phyloP scores from a whole-genome alignment of 208 protist genomes.

The Angomonas deanei region DNA sequence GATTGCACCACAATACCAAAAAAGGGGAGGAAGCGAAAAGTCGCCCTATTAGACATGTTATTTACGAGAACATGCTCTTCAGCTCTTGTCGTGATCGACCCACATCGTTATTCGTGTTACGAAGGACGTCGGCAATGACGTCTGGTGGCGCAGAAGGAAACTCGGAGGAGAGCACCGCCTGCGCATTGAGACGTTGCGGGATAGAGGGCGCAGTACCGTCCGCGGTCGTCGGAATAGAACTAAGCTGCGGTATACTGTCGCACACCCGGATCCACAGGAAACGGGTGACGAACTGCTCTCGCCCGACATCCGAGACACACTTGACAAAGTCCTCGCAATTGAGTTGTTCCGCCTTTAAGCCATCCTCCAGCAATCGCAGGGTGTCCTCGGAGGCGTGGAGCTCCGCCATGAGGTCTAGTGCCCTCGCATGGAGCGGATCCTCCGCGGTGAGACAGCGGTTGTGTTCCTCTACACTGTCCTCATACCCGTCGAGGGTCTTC shows the following conservation, averaged over 20 bases:
- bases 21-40: background rate
- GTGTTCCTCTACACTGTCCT: constrained; percentile 56
- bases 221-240: background rate
- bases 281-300: constrained; percentile 68
- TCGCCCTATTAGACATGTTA: background rate
- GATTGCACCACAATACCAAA: background rate
- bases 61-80: constrained; percentile 45
- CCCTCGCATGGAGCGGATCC: constrained; percentile 47
- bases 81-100: constrained; percentile 41
- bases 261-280: constrained; percentile 54
- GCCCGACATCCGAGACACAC: constrained; percentile 59
- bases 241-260: constrained; percentile 18
- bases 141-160: constrained; percentile 52
- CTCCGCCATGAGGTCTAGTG: constrained; percentile 66
- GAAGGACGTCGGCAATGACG: constrained; percentile 54
- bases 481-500: constrained; percentile 23
- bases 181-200: constrained; percentile 24
- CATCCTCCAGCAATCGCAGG: constrained; percentile 57
- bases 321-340: constrained; percentile 79
- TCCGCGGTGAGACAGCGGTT: constrained; percentile 41
- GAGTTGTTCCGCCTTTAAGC: constrained; percentile 47
- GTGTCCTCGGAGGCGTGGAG: constrained; percentile 67
- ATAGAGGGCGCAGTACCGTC: constrained; percentile 13
- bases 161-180: constrained; percentile 29
- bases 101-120: constrained; percentile 31